phyloP scores from a whole-genome alignment of 2,329 filamentous ascomycete genomes.

The Fusarium concolor region DNA sequence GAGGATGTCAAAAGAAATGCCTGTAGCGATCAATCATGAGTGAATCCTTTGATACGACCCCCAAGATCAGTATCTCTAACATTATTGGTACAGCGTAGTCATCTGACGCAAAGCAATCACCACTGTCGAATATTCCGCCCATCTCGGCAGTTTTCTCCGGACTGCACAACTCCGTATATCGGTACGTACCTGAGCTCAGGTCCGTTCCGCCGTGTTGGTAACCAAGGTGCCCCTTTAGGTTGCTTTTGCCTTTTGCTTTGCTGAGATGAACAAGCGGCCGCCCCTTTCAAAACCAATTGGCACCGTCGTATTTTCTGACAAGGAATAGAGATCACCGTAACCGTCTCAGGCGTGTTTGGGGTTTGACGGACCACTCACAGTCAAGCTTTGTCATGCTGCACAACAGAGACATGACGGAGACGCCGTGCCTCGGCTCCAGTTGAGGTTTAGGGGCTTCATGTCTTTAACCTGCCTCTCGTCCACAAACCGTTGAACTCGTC shows the following conservation, averaged over 20 bases:
- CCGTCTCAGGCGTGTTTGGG: slow-evolving; percentile 46
- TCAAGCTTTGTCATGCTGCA: slow-evolving; percentile 9
- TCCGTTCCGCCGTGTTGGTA: slow-evolving; percentile 43
- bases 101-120: slow-evolving; percentile 35
- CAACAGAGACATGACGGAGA: slow-evolving; percentile 37
- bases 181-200: slow-evolving; percentile 10
- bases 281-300: slow-evolving; percentile 17
- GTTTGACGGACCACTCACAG: slow-evolving; percentile 27
- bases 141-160: slow-evolving; percentile 43
- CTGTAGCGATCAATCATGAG: slow-evolving; percentile 39
- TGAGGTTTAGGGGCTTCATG: slow-evolving; percentile 21
- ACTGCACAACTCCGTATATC: background rate
- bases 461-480: slow-evolving; percentile 5
- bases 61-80: slow-evolving; percentile 4
- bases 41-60: slow-evolving; percentile 32
- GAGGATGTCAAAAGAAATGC: slow-evolving; percentile 14
- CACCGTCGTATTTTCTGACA: slow-evolving; percentile 33
- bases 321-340: slow-evolving; percentile 26
- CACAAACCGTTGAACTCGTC: slow-evolving; percentile 28
- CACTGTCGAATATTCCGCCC: slow-evolving; percentile 16
- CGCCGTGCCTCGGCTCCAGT: slow-evolving; percentile 42
- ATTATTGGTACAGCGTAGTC: slow-evolving; percentile 23
- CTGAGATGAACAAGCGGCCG: slow-evolving; percentile 36
- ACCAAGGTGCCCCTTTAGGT: slow-evolving; percentile 17
- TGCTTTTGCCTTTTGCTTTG: slow-evolving; percentile 10